Base-by-base conservation (phyloP, 805 yeast genomes). In the Cyberlindnera xylosilytica region DNA sequence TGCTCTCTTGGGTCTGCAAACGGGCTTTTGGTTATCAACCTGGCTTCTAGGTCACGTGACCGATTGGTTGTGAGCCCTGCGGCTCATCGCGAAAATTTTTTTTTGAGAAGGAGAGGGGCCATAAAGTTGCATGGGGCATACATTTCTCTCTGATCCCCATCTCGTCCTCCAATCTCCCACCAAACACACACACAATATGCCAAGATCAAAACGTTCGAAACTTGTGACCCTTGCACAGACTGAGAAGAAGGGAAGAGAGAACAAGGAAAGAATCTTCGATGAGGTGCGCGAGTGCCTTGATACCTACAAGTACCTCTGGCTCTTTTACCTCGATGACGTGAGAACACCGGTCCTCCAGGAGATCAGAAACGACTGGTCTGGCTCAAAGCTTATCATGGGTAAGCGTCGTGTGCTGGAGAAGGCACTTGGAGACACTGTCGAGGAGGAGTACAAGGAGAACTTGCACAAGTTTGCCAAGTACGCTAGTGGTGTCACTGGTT, bases 181-280 rank as follows among this genome's bases (percentile, higher is more conserved):
- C 12, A 29, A n/a, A 29, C 18, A n/a, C 18, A 6, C 29, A 20
- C 7, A 18, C 29, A 69, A 53, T 45, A 91, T 91, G 99, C 97
- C 99, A 49, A 87, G 96, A 77, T 89, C 97, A 28, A 90, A 82
- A 65, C 91, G 98, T 78, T 84, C 97, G 54, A 93, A 87, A 81
- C 82, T 90, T 55, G 95, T 93, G 47, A 87, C 98, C 12, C 74
- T 93, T 56, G 93, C 99, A 29, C 91, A 91, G 62, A 91, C 98
- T 50, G 97, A 89, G 54, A 93, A 89, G 68, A 93, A 93, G 63
- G 97, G 97, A 38, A 81, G 83, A 53, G 97, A 87, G 56, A 89
- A 88, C 68, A 93, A 93, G 64, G 91, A 80, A 54, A 75, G 91
- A 57, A 81, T 91, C 53, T 93, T 89, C 54, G 97, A 90, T 59